A percentile compares a stretch with the other conserved stretches of the same genome.
Evolutionary conservation across 257 asterid genomes (phyloP).

Genomic region (Solanum stenotomum): DNA sequence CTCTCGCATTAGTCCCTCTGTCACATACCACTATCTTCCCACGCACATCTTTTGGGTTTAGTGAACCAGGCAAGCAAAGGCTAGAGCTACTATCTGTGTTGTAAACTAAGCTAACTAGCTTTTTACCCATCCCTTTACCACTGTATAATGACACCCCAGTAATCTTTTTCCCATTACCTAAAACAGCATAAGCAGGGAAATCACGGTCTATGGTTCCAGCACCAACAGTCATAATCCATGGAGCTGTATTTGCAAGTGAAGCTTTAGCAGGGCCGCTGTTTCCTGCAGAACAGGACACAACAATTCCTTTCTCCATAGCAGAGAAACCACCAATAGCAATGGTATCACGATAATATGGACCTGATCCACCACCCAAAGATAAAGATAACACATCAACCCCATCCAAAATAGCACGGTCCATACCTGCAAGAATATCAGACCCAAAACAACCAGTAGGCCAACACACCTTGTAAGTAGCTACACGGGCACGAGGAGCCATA

Average conservation of each 20-base stretch:
- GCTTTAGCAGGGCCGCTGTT: slow-evolving; percentile 33
- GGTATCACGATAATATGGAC: slow-evolving; percentile 35
- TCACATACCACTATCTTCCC: slow-evolving; percentile 41
- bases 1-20: slow-evolving; percentile 34
- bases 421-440: slow-evolving; percentile 38
- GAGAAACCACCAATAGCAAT: slow-evolving; percentile 42
- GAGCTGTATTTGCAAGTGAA: slow-evolving; percentile 35
- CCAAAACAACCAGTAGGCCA: slow-evolving; percentile 36
- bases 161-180: slow-evolving; percentile 21
- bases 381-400: slow-evolving; percentile 37
- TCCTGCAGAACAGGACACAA: slow-evolving; percentile 44
- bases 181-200: slow-evolving; percentile 28
- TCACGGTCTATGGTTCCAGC: slow-evolving; percentile 44
- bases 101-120: slow-evolving; percentile 15
- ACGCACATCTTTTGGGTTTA: slow-evolving; percentile 18
- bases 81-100: slow-evolving; percentile 6
- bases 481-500: slow-evolving; percentile 33
- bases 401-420: slow-evolving; percentile 35
- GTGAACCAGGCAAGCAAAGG: slow-evolving; percentile 32
- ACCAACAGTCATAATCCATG: slow-evolving; percentile 48
- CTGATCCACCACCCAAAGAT: slow-evolving; percentile 43
- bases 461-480: slow-evolving; percentile 39
- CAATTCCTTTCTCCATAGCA: slow-evolving; percentile 31
- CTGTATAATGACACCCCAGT: slow-evolving; percentile 34
- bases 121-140: slow-evolving; percentile 23